Evolutionary conservation across 805 yeast species (phyloP).

Genomic region (Zygoascus tannicola): DNA sequence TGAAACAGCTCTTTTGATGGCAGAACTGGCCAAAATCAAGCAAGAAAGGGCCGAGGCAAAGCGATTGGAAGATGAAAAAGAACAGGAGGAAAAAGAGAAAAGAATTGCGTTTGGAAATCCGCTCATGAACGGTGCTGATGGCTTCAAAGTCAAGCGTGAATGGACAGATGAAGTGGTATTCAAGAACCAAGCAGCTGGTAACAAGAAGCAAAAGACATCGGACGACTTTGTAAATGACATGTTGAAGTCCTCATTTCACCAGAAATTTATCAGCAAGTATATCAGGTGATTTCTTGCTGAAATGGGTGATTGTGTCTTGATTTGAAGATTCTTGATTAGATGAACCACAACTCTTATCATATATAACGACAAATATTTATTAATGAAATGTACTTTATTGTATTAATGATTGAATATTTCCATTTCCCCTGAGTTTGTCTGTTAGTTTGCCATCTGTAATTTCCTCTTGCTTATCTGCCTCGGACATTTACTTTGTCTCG

Average conservation of each 20-base stretch:
- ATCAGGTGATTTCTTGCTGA: too few relatives aligned
- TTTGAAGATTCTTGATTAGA: too few relatives aligned
- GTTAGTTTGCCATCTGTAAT: too few relatives aligned
- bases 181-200: conserved; percentile 26
- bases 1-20: conserved; percentile 25
- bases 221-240: conserved; percentile 28
- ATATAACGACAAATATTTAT: too few relatives aligned
- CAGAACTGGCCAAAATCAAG: conserved; percentile 29
- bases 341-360: too few relatives aligned
- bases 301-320: too few relatives aligned
- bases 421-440: too few relatives aligned
- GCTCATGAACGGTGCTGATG: conserved; percentile 17
- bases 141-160: conserved; percentile 19
- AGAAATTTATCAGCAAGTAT: conserved; percentile 29
- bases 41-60: conserved; percentile 25
- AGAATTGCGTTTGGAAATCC: conserved; percentile 28
- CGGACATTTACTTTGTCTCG: too few relatives aligned
- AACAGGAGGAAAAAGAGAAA: conserved; percentile 17
- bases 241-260: conserved; percentile 31
- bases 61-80: conserved; percentile 14
- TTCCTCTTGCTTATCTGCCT: too few relatives aligned
- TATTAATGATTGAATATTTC: too few relatives aligned
- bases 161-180: conserved; percentile 32
- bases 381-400: too few relatives aligned
- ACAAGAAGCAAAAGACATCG: conserved; percentile 15